Conservation (phyloP, 352 stramenopile genomes). For the Globisporangium echinulatum region DNA sequence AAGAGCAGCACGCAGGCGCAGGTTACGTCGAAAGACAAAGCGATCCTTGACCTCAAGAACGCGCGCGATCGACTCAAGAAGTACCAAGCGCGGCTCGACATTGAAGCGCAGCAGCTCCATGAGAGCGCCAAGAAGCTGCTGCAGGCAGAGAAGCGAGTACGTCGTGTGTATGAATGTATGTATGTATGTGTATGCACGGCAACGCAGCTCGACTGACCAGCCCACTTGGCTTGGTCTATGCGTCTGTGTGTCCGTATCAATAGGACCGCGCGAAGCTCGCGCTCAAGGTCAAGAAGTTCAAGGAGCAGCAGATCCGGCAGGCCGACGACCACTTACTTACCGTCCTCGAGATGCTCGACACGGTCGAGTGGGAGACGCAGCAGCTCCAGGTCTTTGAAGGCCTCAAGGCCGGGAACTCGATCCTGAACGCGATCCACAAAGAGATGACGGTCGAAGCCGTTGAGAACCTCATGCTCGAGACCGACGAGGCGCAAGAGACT, state of each 20-base stretch:
- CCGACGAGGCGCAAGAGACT: constrained; percentile 73
- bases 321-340: constrained; percentile 83
- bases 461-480: constrained; percentile 86
- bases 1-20: constrained; percentile 33
- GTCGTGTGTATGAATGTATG: constrained; percentile 3
- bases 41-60: constrained; percentile 86
- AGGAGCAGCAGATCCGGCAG: constrained; percentile 84
- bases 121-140: constrained; percentile 75
- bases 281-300: constrained; percentile 88
- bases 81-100: constrained; percentile 77
- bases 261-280: constrained; percentile 82
- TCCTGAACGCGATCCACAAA: constrained; percentile 86
- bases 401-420: constrained; percentile 82
- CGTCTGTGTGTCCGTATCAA: constrained; percentile 1
- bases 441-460: constrained; percentile 86
- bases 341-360: constrained; percentile 82
- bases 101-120: constrained; percentile 74
- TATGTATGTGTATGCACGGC: not conserved
- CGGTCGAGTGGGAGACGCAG: constrained; percentile 85
- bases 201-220: too few relatives aligned
- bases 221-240: too few relatives aligned
- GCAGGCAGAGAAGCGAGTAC: constrained; percentile 55
- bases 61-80: constrained; percentile 81
- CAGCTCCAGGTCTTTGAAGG: constrained; percentile 86
- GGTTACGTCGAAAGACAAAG: constrained; percentile 86